Evolutionary conservation across 257 asterid genomes (phyloP).

Genomic region (Echium plantagineum): DNA sequence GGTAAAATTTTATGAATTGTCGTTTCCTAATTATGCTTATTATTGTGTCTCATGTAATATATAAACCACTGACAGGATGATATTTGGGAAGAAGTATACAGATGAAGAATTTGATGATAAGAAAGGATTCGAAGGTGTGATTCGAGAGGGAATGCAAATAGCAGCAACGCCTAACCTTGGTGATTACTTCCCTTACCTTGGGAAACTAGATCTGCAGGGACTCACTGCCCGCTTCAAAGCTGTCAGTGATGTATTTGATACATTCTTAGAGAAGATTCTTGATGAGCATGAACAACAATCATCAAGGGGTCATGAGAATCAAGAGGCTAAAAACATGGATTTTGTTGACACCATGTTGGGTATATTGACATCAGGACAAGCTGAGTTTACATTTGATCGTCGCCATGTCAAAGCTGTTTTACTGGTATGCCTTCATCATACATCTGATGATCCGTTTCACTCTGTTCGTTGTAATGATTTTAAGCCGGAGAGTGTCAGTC

Average conservation of each 20-base stretch:
- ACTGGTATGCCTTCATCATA: neutral
- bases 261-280: constrained; percentile 7
- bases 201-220: neutral
- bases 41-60: too few species aligned
- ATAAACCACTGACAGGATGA: neutral
- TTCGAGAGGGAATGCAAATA: neutral
- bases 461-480: neutral
- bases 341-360: constrained; percentile 7
- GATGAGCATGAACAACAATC: constrained; percentile 9
- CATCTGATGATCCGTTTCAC: neutral
- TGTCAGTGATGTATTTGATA: neutral
- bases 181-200: neutral
- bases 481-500: too few species aligned
- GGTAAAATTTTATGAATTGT: too few species aligned
- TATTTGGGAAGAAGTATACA: neutral
- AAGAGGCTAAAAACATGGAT: neutral
- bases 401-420: constrained; percentile 5
- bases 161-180: neutral
- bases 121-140: neutral
- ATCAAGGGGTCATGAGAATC: neutral
- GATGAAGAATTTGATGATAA: neutral
- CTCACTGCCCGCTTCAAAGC: neutral
- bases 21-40: too few species aligned
- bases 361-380: constrained; percentile 4
- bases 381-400: constrained; percentile 4